Conservation (phyloP, 371 early-diverging fungal species). For the Syncephalastrum contaminatum region DNA sequence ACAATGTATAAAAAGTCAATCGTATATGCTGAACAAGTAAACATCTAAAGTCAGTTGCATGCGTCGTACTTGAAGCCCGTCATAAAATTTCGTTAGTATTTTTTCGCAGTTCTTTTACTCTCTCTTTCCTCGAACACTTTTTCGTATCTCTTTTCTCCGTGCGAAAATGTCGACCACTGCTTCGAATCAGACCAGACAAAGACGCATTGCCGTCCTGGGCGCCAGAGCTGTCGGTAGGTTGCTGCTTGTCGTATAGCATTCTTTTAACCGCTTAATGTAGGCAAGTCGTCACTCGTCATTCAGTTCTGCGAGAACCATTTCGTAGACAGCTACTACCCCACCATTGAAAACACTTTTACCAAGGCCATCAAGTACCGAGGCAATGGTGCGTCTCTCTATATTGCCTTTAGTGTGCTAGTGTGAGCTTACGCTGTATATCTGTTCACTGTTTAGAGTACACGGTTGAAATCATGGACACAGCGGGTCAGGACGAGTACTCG, state of each 20-base stretch:
- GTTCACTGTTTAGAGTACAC: conserved; percentile 77
- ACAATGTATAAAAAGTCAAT: too few relatives aligned
- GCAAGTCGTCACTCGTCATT: conserved; percentile 89
- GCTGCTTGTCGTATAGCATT: not conserved
- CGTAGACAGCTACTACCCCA: conserved; percentile 92
- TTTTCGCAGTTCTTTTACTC: too few relatives aligned
- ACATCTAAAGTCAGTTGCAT: too few relatives aligned
- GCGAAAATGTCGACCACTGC: conserved; percentile 8
- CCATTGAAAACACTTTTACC: conserved; percentile 90
- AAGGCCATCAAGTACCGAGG: conserved; percentile 82
- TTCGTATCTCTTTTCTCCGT: not conserved
- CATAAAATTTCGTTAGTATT: too few relatives aligned
- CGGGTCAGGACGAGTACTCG: conserved; percentile 97
- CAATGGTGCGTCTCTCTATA: conserved; percentile 40
- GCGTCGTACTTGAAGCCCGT: too few relatives aligned
- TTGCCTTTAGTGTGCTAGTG: not conserved
- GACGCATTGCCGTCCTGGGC: conserved; percentile 80
- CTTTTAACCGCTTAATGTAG: conserved; percentile 28
- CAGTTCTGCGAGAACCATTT: conserved; percentile 94
- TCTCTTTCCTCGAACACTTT: not conserved
- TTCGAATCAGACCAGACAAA: conserved; percentile 43
- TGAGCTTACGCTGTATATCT: not conserved
- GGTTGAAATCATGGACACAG: conserved; percentile 93
- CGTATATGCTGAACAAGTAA: too few relatives aligned
- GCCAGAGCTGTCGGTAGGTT: conserved; percentile 82